phyloP scores from a whole-genome alignment of 352 stramenopile species.

The Pythium apleroticum region DNA sequence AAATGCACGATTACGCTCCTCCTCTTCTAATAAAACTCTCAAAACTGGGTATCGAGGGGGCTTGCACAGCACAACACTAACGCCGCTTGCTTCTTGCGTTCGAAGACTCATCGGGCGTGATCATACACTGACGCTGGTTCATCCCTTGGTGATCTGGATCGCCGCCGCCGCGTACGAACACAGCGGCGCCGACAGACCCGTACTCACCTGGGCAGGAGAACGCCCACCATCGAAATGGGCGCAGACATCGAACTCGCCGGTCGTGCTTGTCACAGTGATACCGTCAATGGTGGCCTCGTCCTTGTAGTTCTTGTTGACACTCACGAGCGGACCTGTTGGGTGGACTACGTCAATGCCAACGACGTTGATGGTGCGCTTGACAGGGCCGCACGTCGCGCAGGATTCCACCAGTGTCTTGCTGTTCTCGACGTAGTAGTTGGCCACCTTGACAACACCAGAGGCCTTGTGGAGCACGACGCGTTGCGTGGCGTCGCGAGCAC shows the following conservation, averaged over 20 bases:
- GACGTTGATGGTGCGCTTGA: constrained; percentile 51
- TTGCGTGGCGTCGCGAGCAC: constrained; percentile 39
- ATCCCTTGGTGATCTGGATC: constrained; percentile 22
- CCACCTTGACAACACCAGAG: constrained; percentile 49
- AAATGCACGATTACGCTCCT: constrained; percentile 3
- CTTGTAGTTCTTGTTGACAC: constrained; percentile 75
- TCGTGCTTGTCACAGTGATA: constrained; percentile 34
- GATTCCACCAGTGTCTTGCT: constrained; percentile 55
- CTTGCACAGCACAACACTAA: constrained; percentile 1
- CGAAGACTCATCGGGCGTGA: background rate
- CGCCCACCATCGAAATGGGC: constrained; percentile 33
- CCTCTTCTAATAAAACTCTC: constrained; percentile 3
- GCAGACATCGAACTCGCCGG: constrained; percentile 27
- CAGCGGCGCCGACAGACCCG: constrained; percentile 3
- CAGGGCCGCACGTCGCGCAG: constrained; percentile 58
- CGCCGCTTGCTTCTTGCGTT: background rate
- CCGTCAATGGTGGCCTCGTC: constrained; percentile 52
- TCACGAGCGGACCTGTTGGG: constrained; percentile 52
- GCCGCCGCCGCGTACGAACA: constrained; percentile 13
- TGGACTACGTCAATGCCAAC: constrained; percentile 53
- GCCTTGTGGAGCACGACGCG: constrained; percentile 50
- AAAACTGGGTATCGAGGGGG: background rate
- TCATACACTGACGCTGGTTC: too few relatives aligned
- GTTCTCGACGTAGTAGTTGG: constrained; percentile 54
- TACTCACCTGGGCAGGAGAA: constrained; percentile 18